Evolutionary conservation across 495 filamentous ascomycete species (phyloP), one percentile per base, ranked within the genome.

Genomic region (Penicillium subrubescens): DNA sequence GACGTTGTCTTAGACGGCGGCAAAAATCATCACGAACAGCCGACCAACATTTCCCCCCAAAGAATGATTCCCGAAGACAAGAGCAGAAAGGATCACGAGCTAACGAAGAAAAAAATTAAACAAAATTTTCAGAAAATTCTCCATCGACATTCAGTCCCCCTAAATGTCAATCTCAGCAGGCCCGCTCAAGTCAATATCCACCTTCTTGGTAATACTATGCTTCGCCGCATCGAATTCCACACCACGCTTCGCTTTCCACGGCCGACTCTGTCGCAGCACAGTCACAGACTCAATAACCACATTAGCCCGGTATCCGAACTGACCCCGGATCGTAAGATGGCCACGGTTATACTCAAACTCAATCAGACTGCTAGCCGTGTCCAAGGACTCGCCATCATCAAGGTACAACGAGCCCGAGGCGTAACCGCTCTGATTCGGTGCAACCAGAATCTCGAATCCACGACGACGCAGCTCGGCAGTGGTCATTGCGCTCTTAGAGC

Each of bases 401-500:
- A 89, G 72, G 65, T 89, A 90, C 63, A 90, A 73, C 37, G 67
- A 77, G 0, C 86, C 86, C 7, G 65, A 71, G 3, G 85, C 86
- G 11, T 62, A 76, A 15, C 81, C 81, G 52, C 83, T 71, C 15
- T 68, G 39, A 23, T 77, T 86, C 0, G 90, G 83, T 1, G 92
- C 87, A 35, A 96, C 78, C 33, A 94, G 60, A 44, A 96, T 75
- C 74, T 89, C 85, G 77, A 94, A 93, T 57, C 87, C 77, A 66
- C 87, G 79, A 60, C 83, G 79, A 29, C 92, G 83, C 25, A 94
- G 73, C 62, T 87, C 88, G 17, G 82, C 78, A 4, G 91, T 94
- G 8, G 92, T 94, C 74, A 87, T 88, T 17, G 86, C 88, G 56
- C 83, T 82, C 39, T 82, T 78, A 12, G 79, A 73, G 8, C 92